Evolutionary conservation across 192 early-diverging fungal genomes (phyloP), one percentile per base, ranked within the genome.

Genomic region (Coemansia sp.): DNA sequence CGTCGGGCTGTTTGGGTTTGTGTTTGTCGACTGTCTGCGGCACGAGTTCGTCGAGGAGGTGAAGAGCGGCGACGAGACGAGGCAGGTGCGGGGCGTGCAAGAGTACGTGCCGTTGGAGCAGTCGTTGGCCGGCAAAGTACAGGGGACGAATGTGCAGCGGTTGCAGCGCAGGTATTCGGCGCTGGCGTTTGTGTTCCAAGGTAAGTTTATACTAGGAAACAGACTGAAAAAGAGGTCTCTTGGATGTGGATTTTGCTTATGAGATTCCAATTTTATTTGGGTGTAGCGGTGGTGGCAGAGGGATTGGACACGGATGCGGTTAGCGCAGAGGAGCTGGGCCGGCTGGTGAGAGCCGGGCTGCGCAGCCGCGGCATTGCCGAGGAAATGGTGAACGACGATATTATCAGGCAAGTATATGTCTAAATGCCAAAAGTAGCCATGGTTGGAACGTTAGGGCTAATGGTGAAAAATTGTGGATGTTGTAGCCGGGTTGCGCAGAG

Each of bases 1-100:
- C 0, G 81, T 82, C 53, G 95, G 93, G 7, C 73, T 87, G 34
- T 81, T 80, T 53, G 92, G 92, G 9, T 97, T 84, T 67, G 83
- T 92, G n/a, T 95, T 95, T 63, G 82, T 82, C 55, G 93, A 97
- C 56, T 72, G 69, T 43, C 26, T 64, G 54, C 6, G 20, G 2
- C 62, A 72, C 39, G 58, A 72, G 62, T 72, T 56, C 57, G 21
- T 65, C 2, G 69, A 64, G 32, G 53, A 57, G 38, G 29, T 43
- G 5, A 36, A 52, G 19, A 41, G 36, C 2, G 45, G 31, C 15
- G 30, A 47, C 19, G 27, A 17, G 27, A 26, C 2, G 46, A 49
- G 5, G 46, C 29, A 12, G 5, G 17, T 17, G 2, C 21, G 19
- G 20, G 8, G 36, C n/a, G 27, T 41, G 12, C 53, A 52, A 1